phyloP scores from a whole-genome alignment of 1,284 basidiomycete species.

The Leccinum angustisporum region DNA sequence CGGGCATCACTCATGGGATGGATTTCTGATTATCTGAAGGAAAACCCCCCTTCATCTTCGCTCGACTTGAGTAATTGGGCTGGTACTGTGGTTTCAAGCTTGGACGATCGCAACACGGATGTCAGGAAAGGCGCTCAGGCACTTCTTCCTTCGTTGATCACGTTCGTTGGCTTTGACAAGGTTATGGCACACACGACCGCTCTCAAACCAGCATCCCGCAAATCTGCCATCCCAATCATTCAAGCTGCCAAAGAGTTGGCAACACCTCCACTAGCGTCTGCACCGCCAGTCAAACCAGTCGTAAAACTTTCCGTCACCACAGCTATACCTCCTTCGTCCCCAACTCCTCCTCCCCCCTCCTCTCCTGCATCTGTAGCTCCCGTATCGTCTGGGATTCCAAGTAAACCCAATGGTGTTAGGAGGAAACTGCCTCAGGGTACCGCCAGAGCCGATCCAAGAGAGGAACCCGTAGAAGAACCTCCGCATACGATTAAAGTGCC shows the following conservation, averaged over 20 bases:
- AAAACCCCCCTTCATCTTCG: conserved; percentile 51
- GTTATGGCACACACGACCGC: conserved; percentile 85
- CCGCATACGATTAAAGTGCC: conserved; percentile 39
- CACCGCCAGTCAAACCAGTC: conserved; percentile 28
- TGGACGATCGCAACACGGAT: conserved; percentile 92
- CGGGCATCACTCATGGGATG: conserved; percentile 84
- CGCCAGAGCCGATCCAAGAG: conserved; percentile 59
- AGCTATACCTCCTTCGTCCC: conserved; percentile 19
- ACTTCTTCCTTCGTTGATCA: conserved; percentile 78
- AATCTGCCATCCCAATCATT: conserved; percentile 84
- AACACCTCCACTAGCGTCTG: conserved; percentile 28
- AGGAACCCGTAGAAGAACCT: conserved; percentile 54
- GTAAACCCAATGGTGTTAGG: conserved; percentile 62
- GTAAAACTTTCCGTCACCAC: conserved; percentile 18
- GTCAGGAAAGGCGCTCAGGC: conserved; percentile 90
- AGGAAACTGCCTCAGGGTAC: conserved; percentile 70
- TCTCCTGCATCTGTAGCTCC: conserved; percentile 35
- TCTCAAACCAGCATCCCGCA: conserved; percentile 90
- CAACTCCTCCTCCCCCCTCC: conserved; percentile 34
- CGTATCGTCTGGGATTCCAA: conserved; percentile 35
- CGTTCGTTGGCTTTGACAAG: conserved; percentile 78
- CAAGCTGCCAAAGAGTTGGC: conserved; percentile 65
- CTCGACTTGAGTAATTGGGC: conserved; percentile 81
- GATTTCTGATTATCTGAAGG: conserved; percentile 81
- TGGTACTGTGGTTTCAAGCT: conserved; percentile 69